Evolutionary conservation across 352 stramenopile genomes (phyloP), one percentile per base, ranked within the genome.

Genomic region (Globisporangium uncinulatum): DNA sequence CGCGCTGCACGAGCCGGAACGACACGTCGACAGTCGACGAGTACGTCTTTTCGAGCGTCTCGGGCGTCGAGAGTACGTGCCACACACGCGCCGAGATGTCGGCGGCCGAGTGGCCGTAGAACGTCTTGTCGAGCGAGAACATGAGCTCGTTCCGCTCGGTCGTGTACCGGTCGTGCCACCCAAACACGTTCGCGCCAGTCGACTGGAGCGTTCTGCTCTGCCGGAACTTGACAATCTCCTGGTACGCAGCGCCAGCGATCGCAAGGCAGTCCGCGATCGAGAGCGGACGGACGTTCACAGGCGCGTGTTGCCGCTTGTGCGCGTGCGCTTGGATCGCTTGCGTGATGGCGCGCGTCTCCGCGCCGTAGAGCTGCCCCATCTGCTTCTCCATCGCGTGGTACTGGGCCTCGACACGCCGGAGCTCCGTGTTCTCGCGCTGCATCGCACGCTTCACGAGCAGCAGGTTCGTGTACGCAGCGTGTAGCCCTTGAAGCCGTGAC

Each of bases 81-180:
- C 79, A 90, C 15, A 76, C 68, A 47, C 62, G 67, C 36, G 49
- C 39, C 5, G 75, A 69, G 36, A 87, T 70, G 44, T 74, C 66
- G 19, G 79, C 73, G 11, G 57, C 60, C 11, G 63, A 58, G 3
- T 59, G 63, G 17, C 63, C 64, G 15, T 65, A 53, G 51, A 87
- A 90, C 3, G 63, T 63, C 61, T 90, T 90, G 59, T 90, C 75
- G 15, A 90, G 59, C 5, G 76, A 75, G 52, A 87, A 90, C 63
- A 73, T 75, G 51, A 90, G 70, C 39, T 87, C 70, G 53, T 76
- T 68, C 54, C 69, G 64, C 29, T 84, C 56, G 15, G 20, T 43
- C 21, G 69, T 59, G 57, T 85, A 79, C 8, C 66, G 71, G 46
- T 90, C 79, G 50, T 71, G 66, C 79, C 79, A 90, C n/a, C 79